Conservation (phyloP, 139 green algal genomes). For the Limnomonas spitsbergensis region DNA sequence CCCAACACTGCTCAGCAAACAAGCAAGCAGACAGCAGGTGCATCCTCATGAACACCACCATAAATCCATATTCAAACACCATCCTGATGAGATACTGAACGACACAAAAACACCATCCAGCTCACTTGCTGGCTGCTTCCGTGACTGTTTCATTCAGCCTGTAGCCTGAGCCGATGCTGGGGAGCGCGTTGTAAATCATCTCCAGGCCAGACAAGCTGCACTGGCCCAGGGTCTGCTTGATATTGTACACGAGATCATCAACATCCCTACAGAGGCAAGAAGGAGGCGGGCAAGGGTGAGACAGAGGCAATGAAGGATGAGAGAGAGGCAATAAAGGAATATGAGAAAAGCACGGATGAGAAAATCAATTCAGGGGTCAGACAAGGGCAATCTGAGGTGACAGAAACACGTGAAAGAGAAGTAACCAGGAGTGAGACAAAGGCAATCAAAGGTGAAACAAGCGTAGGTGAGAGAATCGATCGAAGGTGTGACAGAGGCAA, state of each 20-base stretch:
- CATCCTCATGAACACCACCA: no score
- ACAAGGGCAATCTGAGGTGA: background rate
- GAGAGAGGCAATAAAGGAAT: background rate
- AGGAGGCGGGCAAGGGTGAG: background rate
- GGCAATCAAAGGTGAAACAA: no score
- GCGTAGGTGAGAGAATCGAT: no score
- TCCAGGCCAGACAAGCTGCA: constrained; percentile 17
- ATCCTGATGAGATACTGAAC: no score
- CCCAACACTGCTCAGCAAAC: no score
- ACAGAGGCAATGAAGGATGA: background rate
- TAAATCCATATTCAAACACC: no score
- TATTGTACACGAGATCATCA: constrained; percentile 16
- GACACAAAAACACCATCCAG: no score
- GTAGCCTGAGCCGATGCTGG: constrained; percentile 12
- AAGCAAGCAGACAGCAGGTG: no score
- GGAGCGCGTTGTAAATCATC: constrained; percentile 27
- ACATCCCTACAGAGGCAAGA: constrained; percentile 6
- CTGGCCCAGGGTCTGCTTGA: constrained; percentile 7
- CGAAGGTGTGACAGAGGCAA: no score
- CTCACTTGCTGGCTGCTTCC: constrained; percentile 16
- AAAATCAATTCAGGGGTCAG: background rate
- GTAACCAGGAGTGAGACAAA: no score
- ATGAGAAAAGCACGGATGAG: background rate
- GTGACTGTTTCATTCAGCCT: constrained; percentile 23
- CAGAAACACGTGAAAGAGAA: no score